Conservation (phyloP, 2,329 filamentous ascomycete species). For the Xylariaceae sp. region DNA sequence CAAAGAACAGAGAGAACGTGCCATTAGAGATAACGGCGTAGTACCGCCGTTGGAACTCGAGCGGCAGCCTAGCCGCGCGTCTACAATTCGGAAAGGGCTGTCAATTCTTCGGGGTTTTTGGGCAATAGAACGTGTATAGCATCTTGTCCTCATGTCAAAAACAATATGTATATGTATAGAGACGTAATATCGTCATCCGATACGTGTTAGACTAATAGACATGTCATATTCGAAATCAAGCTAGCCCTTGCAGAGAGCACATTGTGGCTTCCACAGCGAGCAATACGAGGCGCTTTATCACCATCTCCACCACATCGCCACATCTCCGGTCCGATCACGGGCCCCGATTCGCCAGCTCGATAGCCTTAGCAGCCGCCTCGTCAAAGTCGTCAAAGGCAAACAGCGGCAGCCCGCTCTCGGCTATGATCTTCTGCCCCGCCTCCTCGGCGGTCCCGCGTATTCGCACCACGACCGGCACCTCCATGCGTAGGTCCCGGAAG, state of each 20-base stretch:
- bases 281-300: not conserved
- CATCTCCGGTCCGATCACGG: constrained; percentile 33
- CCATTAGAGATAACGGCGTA: constrained; percentile 32
- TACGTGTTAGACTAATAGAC: not conserved
- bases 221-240: not conserved
- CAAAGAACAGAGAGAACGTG: constrained; percentile 34
- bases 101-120: constrained; percentile 30
- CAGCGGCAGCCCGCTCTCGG: constrained; percentile 67
- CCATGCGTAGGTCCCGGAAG: constrained; percentile 67
- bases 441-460: constrained; percentile 76
- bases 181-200: not conserved
- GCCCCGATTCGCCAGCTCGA: constrained; percentile 53
- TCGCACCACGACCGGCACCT: constrained; percentile 76
- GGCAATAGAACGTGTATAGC: constrained; percentile 31
- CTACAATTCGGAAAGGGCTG: constrained; percentile 21
- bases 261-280: no score
- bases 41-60: constrained; percentile 22
- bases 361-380: constrained; percentile 68
- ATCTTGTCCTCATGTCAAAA: not conserved
- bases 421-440: constrained; percentile 69
- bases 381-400: constrained; percentile 76
- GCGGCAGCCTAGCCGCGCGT: constrained; percentile 15
- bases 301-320: not conserved
- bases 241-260: no score
- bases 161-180: not conserved